Evolutionary conservation across 768 basidiomycete genomes (phyloP), one percentile per base, ranked within the genome.

Genomic region (Amylocystis lapponica): DNA sequence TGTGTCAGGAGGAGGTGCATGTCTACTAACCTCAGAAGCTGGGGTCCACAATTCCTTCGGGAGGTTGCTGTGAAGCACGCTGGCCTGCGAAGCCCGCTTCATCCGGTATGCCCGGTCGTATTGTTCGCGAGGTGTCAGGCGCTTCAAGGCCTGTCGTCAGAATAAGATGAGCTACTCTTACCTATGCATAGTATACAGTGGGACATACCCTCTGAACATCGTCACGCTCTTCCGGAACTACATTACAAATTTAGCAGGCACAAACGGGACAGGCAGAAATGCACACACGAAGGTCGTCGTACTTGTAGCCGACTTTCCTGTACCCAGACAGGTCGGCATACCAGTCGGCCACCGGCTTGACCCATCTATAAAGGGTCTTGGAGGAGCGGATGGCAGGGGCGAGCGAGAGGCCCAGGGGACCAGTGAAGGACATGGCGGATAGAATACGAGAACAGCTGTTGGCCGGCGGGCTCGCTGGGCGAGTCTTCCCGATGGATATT

Each of bases 41-140:
- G 75, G 77, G 37, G 75, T 69, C 91, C 90, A 93, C 61, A 91
- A 70, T 16, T 82, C 81, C 63, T 88, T 85, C 47, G 90, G 78
- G 14, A 98, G 75, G 21, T 79, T 73, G 38, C 77, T 73, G 66
- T 97, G 94, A 35, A 88, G 65, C 44, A 91, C 74, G 44, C 83
- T 83, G 43, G 78, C 73, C 42, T 95, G 91, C 26, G 79, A 78
- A 20, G 87, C 85, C n/a, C 81, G 68, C 62, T 91, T 89, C 64
- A 94, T 69, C 49, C 96, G 87, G 78, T 71, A 96, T 44, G 80
- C 79, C 48, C 96, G 89, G 75, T 96, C 94, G 66, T 93, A 97
- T 26, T 71, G 60, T 68, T 97, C 82, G 36, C 77, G 74, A 25
- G 78, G 73, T 35, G 88, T 80, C 59, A 99, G 70, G 57, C 95